These are phyloP conservation scores for Paraconiothyrium sp. DNA, from an alignment of 2,329 filamentous ascomycete species.

Conservation along the genomic window DNA sequence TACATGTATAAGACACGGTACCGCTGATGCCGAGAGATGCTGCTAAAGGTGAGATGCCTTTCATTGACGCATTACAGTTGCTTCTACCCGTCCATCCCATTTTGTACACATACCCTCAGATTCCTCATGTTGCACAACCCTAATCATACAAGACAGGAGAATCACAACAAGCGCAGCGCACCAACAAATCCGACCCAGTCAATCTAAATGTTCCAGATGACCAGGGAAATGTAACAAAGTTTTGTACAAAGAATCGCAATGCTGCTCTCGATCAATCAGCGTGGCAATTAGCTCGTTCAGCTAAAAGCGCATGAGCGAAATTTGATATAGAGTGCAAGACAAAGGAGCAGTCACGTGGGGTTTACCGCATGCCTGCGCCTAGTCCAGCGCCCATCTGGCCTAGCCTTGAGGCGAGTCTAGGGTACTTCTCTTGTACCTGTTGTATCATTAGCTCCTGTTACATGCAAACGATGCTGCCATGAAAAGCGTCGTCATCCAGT, in stretches of 20 bases:
- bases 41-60: conserved; percentile 9
- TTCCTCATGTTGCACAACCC: background rate
- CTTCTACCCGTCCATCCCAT: background rate
- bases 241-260: conserved; percentile 2
- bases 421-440: conserved; percentile 63
- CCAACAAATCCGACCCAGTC: background rate
- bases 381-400: conserved; percentile 55
- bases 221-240: background rate
- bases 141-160: conserved; percentile 9
- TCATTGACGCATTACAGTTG: conserved; percentile 2
- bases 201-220: background rate
- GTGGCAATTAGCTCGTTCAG: background rate
- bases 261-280: background rate
- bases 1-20: too few species aligned
- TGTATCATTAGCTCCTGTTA: conserved; percentile 15
- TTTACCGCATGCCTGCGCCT: conserved; percentile 47
- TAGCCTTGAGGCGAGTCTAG: conserved; percentile 58
- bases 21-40: background rate
- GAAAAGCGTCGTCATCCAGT: too few species aligned
- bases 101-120: background rate
- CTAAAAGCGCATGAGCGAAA: background rate
- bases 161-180: background rate
- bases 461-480: background rate
- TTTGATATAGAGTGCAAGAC: background rate
- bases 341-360: background rate